Evolutionary conservation across 1,284 basidiomycete genomes (phyloP), one percentile per base, ranked within the genome.

Genomic region (Pisolithus thermaeus): DNA sequence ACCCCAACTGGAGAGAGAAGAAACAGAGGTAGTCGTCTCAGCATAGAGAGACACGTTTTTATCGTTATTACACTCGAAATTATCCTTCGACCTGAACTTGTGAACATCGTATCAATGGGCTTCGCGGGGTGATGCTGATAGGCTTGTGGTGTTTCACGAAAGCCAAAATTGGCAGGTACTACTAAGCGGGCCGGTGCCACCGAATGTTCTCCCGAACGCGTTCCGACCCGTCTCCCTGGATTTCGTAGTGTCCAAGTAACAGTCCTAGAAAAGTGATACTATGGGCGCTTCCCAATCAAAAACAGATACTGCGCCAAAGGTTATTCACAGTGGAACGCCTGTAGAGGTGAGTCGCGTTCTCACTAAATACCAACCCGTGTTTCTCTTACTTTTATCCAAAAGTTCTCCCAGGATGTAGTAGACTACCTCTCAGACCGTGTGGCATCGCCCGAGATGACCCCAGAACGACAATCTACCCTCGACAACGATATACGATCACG

Each of bases 401-500:
- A 90, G 88, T 87, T 91, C 68, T 87, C 86, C 28, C 77, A 78
- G 52, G 82, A 85, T 67, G 80, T 91, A 53, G 81, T 90, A 59
- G 80, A 84, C 72, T 80, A 84, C 50, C 81, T 91, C 52, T 73
- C 81, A n/a, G 82, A 87, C 67, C 73, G 77, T 53, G 64, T 78
- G 39, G 75, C 77, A 40, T 73, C 81, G 2, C 70, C 84, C 3
- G 73, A 75, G 43, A 79, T 80, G 4, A 73, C 79, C 11, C 76
- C 81, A 7, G 80, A 81, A 57, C 81, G 85, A 45, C 88, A 90
- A 67, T 74, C 79, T n/a, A 74, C 77, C 9, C 71, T 90, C 41
- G 89, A 91, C 62, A 73, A 75, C 9, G 81, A 81, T 54, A 78
- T 91, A 52, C 82, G 80, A 37, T 67, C 77, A 32, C 78, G 80